Evolutionary conservation across 2,329 filamentous ascomycete species (phyloP).

Genomic region (Penicillium griseofulvum): DNA sequence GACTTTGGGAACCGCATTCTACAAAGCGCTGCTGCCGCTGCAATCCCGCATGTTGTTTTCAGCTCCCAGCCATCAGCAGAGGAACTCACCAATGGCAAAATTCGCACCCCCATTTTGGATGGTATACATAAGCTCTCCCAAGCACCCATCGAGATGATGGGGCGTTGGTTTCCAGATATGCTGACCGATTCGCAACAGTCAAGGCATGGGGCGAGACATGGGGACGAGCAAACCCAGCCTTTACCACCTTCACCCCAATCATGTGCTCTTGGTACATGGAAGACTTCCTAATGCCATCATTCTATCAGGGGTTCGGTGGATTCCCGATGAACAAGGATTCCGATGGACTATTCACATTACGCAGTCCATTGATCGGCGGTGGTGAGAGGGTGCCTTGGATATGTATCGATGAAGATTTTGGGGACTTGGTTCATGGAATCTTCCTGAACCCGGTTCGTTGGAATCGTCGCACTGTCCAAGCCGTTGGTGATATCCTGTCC

Average conservation of each 20-base stretch:
- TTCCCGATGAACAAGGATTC: constrained; percentile 40
- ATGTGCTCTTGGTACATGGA: constrained; percentile 47
- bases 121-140: no score
- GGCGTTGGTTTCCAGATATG: not conserved
- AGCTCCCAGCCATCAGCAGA: no score
- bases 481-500: no score
- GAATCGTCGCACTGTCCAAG: constrained; percentile 14
- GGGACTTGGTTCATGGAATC: constrained; percentile 48
- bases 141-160: no score
- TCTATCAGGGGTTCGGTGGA: constrained; percentile 39
- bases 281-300: constrained; percentile 33
- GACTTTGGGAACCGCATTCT: no score
- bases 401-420: constrained; percentile 43
- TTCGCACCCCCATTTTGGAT: no score
- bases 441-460: constrained; percentile 43
- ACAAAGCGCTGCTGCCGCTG: no score
- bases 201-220: no score
- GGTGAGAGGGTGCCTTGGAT: constrained; percentile 42
- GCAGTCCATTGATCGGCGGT: constrained; percentile 42
- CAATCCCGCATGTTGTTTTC: no score
- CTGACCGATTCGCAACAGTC: no score
- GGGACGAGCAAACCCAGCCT: constrained; percentile 33
- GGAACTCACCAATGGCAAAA: no score
- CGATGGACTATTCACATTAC: constrained; percentile 40
- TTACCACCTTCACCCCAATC: constrained; percentile 38